Base-by-base conservation (phyloP, 345 rosid genomes). In the Eucalyptus erythrocorys region DNA sequence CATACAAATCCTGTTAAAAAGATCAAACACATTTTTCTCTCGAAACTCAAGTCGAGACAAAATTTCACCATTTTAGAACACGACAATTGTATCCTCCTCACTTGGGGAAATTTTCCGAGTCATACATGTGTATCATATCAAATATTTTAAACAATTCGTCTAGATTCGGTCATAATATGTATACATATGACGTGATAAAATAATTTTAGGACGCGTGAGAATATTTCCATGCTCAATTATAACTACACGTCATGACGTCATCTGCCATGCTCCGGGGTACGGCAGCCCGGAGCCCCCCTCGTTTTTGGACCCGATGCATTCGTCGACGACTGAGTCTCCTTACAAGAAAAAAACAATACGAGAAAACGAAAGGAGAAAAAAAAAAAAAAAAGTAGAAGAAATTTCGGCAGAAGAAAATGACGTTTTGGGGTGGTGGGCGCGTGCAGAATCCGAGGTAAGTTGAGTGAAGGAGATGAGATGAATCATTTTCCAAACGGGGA, bases 11-110 rank as follows among this genome's bases (percentile, higher is more conserved):
- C 4, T 2, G 0, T 32, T 16, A 32, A 66, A 14, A 66, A 15
- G 6, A 14, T 66, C 40, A 66, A 66, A 7, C 42, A 2, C 2
- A 10, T 17, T 16, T 68, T 4, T 17, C 0, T 0, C 22, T 32
- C 1, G 5, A 64, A n/a, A n/a, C 5, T 7, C 37, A 57, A 57
- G 3, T 0, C 0, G 0, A 57, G 2, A 10, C 11, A 12, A 26
- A 5, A 57, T 30, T 30, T 13, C 19, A 1, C 34, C 0, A 0
- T 61, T 30, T 30, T 61, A 30, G 30, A 61, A 30, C 34, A 9
- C 1, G 4, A 9, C 42, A 19, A 37, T 4, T 10, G 26, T 17
- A 71, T 22, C 7, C 13, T 19, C 22, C 13, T 19, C 43, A 9
- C 22, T 34, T 17, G 1, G 26, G 61, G 10, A 68, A 17, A 9